Base-by-base conservation (phyloP, 73 alveolate species). In the Tetrahymena thermophila region DNA sequence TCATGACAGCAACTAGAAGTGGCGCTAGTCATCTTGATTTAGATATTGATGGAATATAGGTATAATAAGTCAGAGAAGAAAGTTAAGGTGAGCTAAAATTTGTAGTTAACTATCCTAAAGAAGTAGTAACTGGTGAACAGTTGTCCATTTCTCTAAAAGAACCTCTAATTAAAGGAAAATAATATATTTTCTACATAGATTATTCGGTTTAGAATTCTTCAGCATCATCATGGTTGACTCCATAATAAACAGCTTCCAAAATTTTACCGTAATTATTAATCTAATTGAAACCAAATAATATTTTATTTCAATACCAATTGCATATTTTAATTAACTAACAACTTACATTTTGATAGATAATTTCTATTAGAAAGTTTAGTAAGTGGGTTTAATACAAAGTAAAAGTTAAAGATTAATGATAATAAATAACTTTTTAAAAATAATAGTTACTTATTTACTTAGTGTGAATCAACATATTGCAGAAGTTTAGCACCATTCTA, bases 401-500 rank as follows among this genome's bases (percentile, higher is more conserved):
- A 40, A 40, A 40, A 11, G 44, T 40, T 40, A 40, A 40, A 40
- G 0, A 40, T 0, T 40, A 40, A 40, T 50, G 28, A 50, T 50
- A 19, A 11, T 50, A 10, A 50, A 71, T 71, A n/a, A n/a, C n/a
- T n/a, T 3, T n/a, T 25, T 71, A 8, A 71, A 71, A 28, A 71
- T 10, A 23, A 71, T 4, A 71, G 89, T 0, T 98, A 98, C 95
- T 96, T 98, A 98, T 98, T 97, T 96, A 97, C 99, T 34, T 98
- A 98, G 96, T 98, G 99, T 93, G 98, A 98, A 84, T 98, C 99
- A 23, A 98, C 97, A 85, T 93, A 94, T 85, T 98, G 99, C 96
- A 96, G 99, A 94, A 97, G 99, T 13, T 57, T 98, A 58, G 98
- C 98, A 56, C 99, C 99, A 15, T 94, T 96, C 35, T 97, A 98